These are phyloP conservation scores for Alternaria metachromatica DNA, from an alignment of 2,329 filamentous ascomycete species.

Conservation along the genomic window DNA sequence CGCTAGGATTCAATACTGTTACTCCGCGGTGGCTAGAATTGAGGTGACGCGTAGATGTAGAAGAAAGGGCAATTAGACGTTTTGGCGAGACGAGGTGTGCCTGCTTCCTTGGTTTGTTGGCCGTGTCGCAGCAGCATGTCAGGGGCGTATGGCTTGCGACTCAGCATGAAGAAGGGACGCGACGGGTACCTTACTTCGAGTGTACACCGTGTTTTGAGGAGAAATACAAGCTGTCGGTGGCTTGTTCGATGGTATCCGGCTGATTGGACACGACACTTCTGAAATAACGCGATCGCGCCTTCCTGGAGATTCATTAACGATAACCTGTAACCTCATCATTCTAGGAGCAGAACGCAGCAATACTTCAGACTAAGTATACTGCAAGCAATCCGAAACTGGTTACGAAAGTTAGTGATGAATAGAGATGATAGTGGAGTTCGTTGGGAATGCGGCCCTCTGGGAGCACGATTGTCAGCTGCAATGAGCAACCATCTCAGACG, in stretches of 20 bases:
- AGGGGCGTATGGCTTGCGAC: slow-evolving; percentile 11
- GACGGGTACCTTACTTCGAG: background rate
- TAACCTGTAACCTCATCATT: background rate
- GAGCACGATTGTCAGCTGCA: background rate
- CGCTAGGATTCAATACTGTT: slow-evolving; percentile 19
- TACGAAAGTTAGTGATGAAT: background rate
- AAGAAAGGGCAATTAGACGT: background rate
- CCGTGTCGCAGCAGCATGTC: background rate
- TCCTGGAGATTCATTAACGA: background rate
- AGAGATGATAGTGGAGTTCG: background rate
- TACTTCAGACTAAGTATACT: background rate
- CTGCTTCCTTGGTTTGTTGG: background rate
- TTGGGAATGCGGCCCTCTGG: background rate
- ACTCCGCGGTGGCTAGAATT: background rate
- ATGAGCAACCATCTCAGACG: background rate
- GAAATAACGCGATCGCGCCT: background rate
- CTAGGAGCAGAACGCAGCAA: background rate
- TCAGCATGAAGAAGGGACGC: background rate
- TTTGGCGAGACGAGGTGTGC: background rate
- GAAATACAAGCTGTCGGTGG: background rate
- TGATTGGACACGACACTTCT: background rate
- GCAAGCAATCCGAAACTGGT: background rate
- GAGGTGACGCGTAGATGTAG: background rate
- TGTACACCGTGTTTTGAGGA: background rate
- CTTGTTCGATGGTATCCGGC: background rate